A percentile compares a stretch with the other conserved stretches of the same genome.
These are phyloP conservation scores for Termitomyces sp. DNA, from an alignment of 768 basidiomycete species.

Conservation along the genomic window DNA sequence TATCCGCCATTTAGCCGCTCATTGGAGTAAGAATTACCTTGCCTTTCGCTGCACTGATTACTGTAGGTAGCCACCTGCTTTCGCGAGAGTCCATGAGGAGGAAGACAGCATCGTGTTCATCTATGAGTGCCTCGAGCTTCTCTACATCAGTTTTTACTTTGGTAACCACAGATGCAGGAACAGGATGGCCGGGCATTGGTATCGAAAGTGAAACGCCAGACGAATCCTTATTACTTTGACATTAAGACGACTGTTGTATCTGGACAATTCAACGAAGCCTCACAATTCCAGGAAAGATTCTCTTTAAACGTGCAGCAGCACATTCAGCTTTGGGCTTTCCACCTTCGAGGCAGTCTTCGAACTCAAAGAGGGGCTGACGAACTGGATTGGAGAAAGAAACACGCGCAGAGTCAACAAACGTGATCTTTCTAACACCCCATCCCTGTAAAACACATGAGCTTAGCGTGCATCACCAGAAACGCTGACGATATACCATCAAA, in stretches of 20 bases:
- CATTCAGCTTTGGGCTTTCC: constrained; percentile 92
- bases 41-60: constrained; percentile 76
- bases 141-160: constrained; percentile 64
- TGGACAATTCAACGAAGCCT: constrained; percentile 20
- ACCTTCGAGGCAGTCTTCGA: constrained; percentile 87
- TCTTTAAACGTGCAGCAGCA: constrained; percentile 79
- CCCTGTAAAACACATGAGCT: constrained; percentile 42
- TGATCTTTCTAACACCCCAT: constrained; percentile 94
- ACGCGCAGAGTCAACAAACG: constrained; percentile 83
- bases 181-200: constrained; percentile 97
- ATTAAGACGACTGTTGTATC: not conserved
- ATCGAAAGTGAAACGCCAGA: constrained; percentile 73
- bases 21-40: constrained; percentile 49
- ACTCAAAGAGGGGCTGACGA: constrained; percentile 93
- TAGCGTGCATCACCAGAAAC: not conserved
- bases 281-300: constrained; percentile 92
- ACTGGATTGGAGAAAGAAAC: constrained; percentile 99
- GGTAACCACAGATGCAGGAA: constrained; percentile 45
- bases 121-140: constrained; percentile 71
- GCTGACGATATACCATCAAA: constrained; percentile 60
- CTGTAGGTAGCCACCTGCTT: constrained; percentile 92
- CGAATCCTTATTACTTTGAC: constrained; percentile 64
- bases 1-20: not conserved
- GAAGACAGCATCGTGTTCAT: constrained; percentile 86
- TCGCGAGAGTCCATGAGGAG: constrained; percentile 98